phyloP scores from a whole-genome alignment of 495 filamentous ascomycete genomes.

The Pyronema domesticum region DNA sequence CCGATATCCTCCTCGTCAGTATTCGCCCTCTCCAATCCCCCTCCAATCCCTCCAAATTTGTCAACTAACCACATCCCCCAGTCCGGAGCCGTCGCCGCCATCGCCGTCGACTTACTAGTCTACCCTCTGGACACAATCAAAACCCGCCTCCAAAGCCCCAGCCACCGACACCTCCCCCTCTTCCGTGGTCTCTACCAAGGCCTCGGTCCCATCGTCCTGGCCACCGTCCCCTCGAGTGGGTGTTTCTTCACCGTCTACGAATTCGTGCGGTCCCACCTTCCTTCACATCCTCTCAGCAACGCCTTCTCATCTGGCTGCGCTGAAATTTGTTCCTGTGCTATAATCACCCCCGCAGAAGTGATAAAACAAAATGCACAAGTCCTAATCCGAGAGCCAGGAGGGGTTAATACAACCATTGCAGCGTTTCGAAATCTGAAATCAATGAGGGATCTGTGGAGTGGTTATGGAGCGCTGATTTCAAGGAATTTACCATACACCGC shows the following conservation, averaged over 20 bases:
- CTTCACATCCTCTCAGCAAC: constrained; percentile 41
- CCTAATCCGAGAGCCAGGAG: background rate
- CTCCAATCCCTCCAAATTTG: background rate
- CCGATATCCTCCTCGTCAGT: background rate
- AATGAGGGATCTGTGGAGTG: constrained; percentile 43
- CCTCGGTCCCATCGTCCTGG: constrained; percentile 70
- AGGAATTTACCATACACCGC: constrained; percentile 76
- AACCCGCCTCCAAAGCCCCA: constrained; percentile 60
- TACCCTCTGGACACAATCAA: constrained; percentile 79
- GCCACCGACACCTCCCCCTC: constrained; percentile 18
- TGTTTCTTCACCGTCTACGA: constrained; percentile 88
- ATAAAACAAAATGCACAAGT: constrained; percentile 90
- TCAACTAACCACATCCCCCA: constrained; percentile 20
- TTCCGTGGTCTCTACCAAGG: constrained; percentile 76
- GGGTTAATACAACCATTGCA: constrained; percentile 21
- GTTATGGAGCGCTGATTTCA: constrained; percentile 61
- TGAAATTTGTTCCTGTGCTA: constrained; percentile 65
- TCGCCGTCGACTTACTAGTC: constrained; percentile 60
- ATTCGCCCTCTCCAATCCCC: background rate
- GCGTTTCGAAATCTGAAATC: constrained; percentile 28
- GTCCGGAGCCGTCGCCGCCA: constrained; percentile 68
- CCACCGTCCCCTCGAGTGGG: constrained; percentile 71
- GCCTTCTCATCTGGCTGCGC: constrained; percentile 51
- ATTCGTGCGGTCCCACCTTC: constrained; percentile 40
- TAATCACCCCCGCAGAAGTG: constrained; percentile 79